Evolutionary conservation across 208 protist genomes (phyloP).

Genomic region (Wallacemonas sp.): DNA sequence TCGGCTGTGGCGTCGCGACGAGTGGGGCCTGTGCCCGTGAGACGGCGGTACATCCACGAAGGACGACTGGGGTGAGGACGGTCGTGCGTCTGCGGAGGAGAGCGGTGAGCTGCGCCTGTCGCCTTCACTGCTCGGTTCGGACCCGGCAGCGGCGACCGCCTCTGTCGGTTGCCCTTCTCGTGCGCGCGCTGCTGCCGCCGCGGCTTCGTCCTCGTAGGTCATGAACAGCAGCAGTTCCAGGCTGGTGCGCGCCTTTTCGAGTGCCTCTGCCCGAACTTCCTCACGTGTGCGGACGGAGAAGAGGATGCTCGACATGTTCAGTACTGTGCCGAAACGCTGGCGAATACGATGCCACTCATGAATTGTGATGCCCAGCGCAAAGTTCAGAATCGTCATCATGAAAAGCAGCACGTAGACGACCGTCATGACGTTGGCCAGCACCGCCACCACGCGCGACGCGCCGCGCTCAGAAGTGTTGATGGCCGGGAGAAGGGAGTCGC

Average conservation of each 20-base stretch:
- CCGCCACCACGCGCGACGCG: slow-evolving; percentile 16
- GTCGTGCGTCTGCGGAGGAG: too few relatives aligned
- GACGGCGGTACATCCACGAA: too few relatives aligned
- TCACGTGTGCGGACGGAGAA: slow-evolving; percentile 42
- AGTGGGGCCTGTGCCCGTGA: too few relatives aligned
- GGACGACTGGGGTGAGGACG: too few relatives aligned
- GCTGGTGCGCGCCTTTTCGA: slow-evolving; percentile 35
- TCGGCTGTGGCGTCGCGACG: too few relatives aligned
- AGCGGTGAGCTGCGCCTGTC: too few relatives aligned
- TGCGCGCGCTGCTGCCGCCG: too few relatives aligned
- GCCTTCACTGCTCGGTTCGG: too few relatives aligned
- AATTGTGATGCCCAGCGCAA: slow-evolving; percentile 56
- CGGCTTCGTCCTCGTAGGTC: slow-evolving; percentile 28
- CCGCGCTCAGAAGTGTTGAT: slow-evolving; percentile 25
- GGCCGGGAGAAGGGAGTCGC: slow-evolving; percentile 49
- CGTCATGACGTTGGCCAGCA: slow-evolving; percentile 42
- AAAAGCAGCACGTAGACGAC: slow-evolving; percentile 41
- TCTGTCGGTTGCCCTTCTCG: too few relatives aligned
- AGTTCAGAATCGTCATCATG: slow-evolving; percentile 64
- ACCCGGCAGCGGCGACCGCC: background rate
- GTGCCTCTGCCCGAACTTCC: slow-evolving; percentile 39
- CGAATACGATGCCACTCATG: slow-evolving; percentile 49
- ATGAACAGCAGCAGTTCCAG: slow-evolving; percentile 49
- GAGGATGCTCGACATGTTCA: slow-evolving; percentile 37
- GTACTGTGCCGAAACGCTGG: slow-evolving; percentile 34